Evolutionary conservation across 2,329 filamentous ascomycete genomes (phyloP), one percentile per base, ranked within the genome.

Genomic region (Microdochium bolleyi): DNA sequence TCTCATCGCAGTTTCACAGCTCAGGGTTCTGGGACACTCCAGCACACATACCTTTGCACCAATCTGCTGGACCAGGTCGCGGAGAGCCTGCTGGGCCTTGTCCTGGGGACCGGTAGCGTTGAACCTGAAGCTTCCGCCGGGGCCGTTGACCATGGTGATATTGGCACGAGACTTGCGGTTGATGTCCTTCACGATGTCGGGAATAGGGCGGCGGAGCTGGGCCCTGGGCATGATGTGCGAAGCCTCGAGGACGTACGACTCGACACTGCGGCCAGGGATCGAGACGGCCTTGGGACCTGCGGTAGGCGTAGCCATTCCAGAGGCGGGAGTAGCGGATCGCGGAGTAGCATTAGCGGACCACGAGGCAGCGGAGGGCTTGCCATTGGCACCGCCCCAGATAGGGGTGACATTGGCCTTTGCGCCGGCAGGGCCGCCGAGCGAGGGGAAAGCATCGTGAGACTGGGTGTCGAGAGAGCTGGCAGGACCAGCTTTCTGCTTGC

Each of bases 381-480:
- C 72, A 57, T 75, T 73, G 56, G 73, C 71, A 54, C 77, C 82
- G 57, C 87, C 87, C 91, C 92, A 96, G 60, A 88, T 84, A 48
- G 86, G 83, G 49, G 85, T 78, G 54, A 83, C 78, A 59, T 82
- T 80, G 53, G 83, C 77, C 57, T 79, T 70, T 70, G 91, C 92
- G 51, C 83, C 75, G 69, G 83, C 84, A 53, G 77, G 70, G 22
- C 73, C 80, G 57, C 92, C 92, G 49, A 99, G 82, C 61, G 92
- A 85, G n/a, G 94, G 94, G 78, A 99, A 99, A 55, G 89, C 76
- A 70, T 97, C 92, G 65, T 95, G 88, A 19, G 89, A 95, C 64
- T 89, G 81, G 21, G 89, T 92, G 69, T 97, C 89, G 56, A 96
- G 74, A 51, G 77, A 62, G 46, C 72, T 70, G 30, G 70, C 56